Percentiles rank a stretch among this genome's conserved stretches.
These are phyloP conservation scores for Eucalyptus erythrocorys DNA, from an alignment of 345 rosid genomes.

Conservation along the genomic window DNA sequence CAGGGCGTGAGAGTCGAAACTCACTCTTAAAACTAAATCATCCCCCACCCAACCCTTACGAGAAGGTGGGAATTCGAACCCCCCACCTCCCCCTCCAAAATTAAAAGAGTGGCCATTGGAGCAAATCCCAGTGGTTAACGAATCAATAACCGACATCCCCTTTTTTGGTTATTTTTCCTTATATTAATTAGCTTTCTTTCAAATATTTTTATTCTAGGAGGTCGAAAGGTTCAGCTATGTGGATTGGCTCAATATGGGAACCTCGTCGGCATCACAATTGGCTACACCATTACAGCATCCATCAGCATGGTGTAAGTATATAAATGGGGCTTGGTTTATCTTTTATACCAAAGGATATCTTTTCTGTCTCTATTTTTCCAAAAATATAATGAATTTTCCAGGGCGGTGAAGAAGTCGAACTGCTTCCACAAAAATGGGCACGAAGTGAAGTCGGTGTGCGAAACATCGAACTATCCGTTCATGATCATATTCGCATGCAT, in stretches of 20 bases:
- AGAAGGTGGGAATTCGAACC: too few species aligned
- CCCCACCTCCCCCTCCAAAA: too few species aligned
- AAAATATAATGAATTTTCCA: background rate
- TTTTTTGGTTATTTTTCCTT: background rate
- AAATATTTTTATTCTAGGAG: conserved; percentile 14
- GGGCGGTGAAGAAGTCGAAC: conserved; percentile 42
- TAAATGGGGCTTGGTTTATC: background rate
- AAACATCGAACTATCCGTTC: conserved; percentile 41
- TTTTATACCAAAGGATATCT: background rate
- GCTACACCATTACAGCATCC: conserved; percentile 91
- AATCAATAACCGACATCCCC: background rate
- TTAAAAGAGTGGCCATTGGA: too few species aligned
- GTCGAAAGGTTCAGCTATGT: conserved; percentile 45
- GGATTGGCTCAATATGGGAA: conserved; percentile 75
- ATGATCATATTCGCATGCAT: conserved; percentile 62
- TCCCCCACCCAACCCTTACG: too few species aligned
- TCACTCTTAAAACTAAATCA: too few species aligned
- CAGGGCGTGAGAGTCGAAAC: too few species aligned
- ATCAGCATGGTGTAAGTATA: conserved; percentile 86
- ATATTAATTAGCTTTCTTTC: background rate
- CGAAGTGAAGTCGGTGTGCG: conserved; percentile 18
- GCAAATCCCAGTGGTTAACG: too few species aligned
- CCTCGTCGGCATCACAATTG: conserved; percentile 54
- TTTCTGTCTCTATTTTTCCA: background rate
- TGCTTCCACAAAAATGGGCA: conserved; percentile 76